Evolutionary conservation across 257 asterid species (phyloP).

Genomic region (Mentha longifolia): DNA sequence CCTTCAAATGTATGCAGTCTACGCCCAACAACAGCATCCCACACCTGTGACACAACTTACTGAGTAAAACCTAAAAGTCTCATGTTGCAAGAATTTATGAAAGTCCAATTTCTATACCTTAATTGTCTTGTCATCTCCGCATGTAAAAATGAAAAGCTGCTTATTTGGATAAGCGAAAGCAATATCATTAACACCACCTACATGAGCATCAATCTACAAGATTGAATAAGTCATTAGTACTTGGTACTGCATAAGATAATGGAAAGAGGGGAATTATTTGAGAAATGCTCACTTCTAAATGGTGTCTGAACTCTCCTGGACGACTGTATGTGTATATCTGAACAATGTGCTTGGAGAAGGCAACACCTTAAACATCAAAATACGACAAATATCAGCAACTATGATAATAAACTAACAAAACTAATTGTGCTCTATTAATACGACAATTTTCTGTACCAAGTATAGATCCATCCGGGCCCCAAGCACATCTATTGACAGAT

Average conservation of each 20-base stretch:
- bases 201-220: conserved; percentile 90
- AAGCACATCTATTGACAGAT: conserved; percentile 85
- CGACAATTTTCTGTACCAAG: conserved; percentile 59
- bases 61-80: conserved; percentile 29
- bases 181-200: conserved; percentile 93
- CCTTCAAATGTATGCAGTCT: conserved; percentile 82
- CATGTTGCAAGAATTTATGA: conserved; percentile 22
- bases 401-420: conserved; percentile 3
- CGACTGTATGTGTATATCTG: conserved; percentile 79
- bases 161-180: conserved; percentile 95
- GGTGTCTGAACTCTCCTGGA: conserved; percentile 77
- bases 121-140: conserved; percentile 97
- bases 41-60: conserved; percentile 58
- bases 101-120: conserved; percentile 53
- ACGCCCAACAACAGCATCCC: conserved; percentile 91
- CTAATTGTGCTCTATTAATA: background rate
- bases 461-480: conserved; percentile 95
- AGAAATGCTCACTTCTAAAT: conserved; percentile 63
- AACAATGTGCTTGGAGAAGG: conserved; percentile 88
- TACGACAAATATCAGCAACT: conserved; percentile 24
- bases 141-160: conserved; percentile 90
- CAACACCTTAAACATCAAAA: conserved; percentile 64
- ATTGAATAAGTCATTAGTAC: conserved; percentile 33
- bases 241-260: conserved; percentile 18
- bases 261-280: background rate